Evolutionary conservation across 495 filamentous ascomycete genomes (phyloP).

Genomic region (Hypoxylon rickii): DNA sequence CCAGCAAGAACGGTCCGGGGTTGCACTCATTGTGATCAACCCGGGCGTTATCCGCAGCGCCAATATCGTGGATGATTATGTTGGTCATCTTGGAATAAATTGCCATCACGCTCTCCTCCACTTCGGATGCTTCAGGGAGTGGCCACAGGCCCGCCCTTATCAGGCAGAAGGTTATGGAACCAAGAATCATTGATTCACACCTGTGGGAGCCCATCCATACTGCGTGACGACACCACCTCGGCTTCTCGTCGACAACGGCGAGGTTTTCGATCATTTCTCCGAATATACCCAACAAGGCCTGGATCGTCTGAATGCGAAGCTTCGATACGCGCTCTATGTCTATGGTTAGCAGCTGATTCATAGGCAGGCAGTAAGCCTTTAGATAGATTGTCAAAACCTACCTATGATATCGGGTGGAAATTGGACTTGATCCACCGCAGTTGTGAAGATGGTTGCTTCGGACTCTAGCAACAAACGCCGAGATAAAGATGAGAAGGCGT

Average conservation of each 20-base stretch:
- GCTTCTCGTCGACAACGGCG: constrained; percentile 16
- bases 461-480: constrained; percentile 1
- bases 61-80: constrained; percentile 8
- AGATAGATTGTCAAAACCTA: neutral
- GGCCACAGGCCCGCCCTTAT: constrained; percentile 15
- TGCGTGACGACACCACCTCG: constrained; percentile 14
- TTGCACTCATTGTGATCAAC: constrained; percentile 17
- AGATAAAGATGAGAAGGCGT: neutral
- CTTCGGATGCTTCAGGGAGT: constrained; percentile 12
- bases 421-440: no score
- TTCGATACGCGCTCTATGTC: neutral
- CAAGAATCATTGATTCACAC: constrained; percentile 26
- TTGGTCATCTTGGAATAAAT: neutral
- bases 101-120: constrained; percentile 1
- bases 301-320: constrained; percentile 9
- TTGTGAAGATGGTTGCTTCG: neutral
- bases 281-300: constrained; percentile 10
- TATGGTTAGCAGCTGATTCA: no score
- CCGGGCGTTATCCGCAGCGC: neutral
- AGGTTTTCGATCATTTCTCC: constrained; percentile 11
- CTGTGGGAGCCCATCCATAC: constrained; percentile 8
- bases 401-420: constrained; percentile 12
- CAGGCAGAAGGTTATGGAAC: constrained; percentile 21
- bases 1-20: neutral
- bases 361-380: neutral